Conservation (phyloP, 495 filamentous ascomycete species). For the Lophiostoma macrostomum region DNA sequence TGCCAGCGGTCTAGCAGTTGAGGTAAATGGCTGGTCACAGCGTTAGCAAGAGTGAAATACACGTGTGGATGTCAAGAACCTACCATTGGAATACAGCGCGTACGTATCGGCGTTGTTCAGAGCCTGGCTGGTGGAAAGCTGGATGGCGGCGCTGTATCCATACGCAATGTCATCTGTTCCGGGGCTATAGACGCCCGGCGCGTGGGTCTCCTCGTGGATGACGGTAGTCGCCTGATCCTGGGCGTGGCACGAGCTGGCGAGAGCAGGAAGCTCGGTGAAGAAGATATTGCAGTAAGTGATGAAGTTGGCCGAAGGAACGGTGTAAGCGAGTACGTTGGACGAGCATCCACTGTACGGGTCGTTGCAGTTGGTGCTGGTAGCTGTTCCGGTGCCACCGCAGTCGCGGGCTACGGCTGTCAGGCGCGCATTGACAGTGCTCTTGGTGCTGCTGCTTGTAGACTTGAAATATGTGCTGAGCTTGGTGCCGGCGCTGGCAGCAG, state of each 20-base stretch:
- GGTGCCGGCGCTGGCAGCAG: constrained; percentile 49
- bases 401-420: constrained; percentile 52
- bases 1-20: constrained; percentile 33
- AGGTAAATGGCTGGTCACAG: constrained; percentile 16
- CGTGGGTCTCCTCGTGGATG: constrained; percentile 63
- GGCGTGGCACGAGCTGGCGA: constrained; percentile 50
- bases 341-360: constrained; percentile 52
- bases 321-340: constrained; percentile 55
- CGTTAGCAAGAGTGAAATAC: not conserved
- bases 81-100: constrained; percentile 59
- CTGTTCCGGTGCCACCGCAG: constrained; percentile 45
- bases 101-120: constrained; percentile 62
- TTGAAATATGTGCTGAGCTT: constrained; percentile 58
- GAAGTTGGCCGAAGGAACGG: constrained; percentile 49
- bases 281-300: constrained; percentile 58
- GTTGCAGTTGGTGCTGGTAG: constrained; percentile 51
- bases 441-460: constrained; percentile 46
- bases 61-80: constrained; percentile 15
- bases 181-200: constrained; percentile 49
- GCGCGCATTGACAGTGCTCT: constrained; percentile 51
- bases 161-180: constrained; percentile 59
- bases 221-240: constrained; percentile 61
- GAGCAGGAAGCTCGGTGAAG: constrained; percentile 49
- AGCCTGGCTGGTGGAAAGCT: constrained; percentile 47
- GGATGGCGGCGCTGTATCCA: constrained; percentile 52